A percentile compares a stretch with the other conserved stretches of the same genome.
Conservation (phyloP, 2,329 filamentous ascomycete genomes). For the Phyllosticta citriasiana region DNA sequence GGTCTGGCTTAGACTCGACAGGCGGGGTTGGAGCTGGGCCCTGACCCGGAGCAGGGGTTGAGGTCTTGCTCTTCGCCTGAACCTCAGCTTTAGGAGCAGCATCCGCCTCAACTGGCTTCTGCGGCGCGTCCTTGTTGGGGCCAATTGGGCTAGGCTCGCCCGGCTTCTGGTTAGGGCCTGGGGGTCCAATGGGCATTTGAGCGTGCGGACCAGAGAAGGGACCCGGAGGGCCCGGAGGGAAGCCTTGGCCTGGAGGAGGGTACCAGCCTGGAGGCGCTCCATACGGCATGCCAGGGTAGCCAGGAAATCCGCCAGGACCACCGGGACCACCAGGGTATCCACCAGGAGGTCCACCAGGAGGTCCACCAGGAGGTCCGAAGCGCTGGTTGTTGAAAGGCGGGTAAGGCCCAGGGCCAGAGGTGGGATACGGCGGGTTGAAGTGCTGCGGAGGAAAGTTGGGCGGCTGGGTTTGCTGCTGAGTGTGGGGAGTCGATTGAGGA, state of each 20-base stretch:
- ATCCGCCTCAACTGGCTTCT: slow-evolving; percentile 35
- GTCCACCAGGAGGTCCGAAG: slow-evolving; percentile 36
- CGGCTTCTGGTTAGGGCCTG: slow-evolving; percentile 32
- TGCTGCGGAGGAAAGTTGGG: slow-evolving; percentile 22
- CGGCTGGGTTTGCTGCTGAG: slow-evolving; percentile 24
- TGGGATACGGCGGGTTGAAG: slow-evolving; percentile 9
- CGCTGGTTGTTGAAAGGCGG: slow-evolving; percentile 37
- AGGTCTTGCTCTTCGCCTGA: slow-evolving; percentile 40
- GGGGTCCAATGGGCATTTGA: slow-evolving; percentile 46
- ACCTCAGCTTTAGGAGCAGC: slow-evolving; percentile 39
- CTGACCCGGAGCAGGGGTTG: slow-evolving; percentile 28
- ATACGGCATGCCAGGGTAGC: slow-evolving; percentile 65
- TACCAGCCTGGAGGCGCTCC: slow-evolving; percentile 72
- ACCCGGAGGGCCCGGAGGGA: slow-evolving; percentile 53
- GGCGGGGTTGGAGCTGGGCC: slow-evolving; percentile 44
- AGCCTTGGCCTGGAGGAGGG: slow-evolving; percentile 63
- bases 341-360: slow-evolving; percentile 22
- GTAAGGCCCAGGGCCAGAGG: slow-evolving; percentile 29
- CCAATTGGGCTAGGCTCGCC: slow-evolving; percentile 22
- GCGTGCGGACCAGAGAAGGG: slow-evolving; percentile 52
- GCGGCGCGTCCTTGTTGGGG: slow-evolving; percentile 20
- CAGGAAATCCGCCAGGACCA: slow-evolving; percentile 40
- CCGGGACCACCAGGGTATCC: slow-evolving; percentile 25
- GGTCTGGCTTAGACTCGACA: slow-evolving; percentile 58
- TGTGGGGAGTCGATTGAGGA: slow-evolving; percentile 18